A percentile compares a stretch with the other conserved stretches of the same genome.
These are phyloP conservation scores for Nannochloris sp. DNA, from an alignment of 139 green algal species.

Conservation along the genomic window DNA sequence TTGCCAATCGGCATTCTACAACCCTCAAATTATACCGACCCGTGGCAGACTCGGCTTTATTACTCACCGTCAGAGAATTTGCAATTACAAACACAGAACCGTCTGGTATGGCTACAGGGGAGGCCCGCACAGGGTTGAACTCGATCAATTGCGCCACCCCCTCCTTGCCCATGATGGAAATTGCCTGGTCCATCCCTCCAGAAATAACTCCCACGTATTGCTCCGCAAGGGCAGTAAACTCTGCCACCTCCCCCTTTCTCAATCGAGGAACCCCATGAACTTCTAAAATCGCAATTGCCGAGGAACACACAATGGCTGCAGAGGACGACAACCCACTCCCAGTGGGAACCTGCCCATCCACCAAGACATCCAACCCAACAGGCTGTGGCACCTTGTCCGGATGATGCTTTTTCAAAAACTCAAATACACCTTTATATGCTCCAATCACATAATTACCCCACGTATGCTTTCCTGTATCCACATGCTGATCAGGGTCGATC, in stretches of 20 bases:
- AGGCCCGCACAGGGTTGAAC: slow-evolving; percentile 67
- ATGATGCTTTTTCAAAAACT: slow-evolving; percentile 29
- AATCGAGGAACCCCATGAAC: slow-evolving; percentile 25
- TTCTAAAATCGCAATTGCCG: slow-evolving; percentile 66
- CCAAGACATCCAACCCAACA: slow-evolving; percentile 65
- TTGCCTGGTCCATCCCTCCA: slow-evolving; percentile 97
- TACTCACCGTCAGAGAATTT: slow-evolving; percentile 83
- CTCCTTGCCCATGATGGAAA: slow-evolving; percentile 76
- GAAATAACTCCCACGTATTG: slow-evolving; percentile 74
- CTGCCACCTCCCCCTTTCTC: slow-evolving; percentile 59
- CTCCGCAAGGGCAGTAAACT: slow-evolving; percentile 69
- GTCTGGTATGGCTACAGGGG: slow-evolving; percentile 70
- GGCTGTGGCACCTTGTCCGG: slow-evolving; percentile 18
- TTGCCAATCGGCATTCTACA: slow-evolving; percentile 82
- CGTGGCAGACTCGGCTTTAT: slow-evolving; percentile 83
- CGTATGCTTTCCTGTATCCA: slow-evolving; percentile 68
- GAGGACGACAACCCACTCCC: slow-evolving; percentile 81
- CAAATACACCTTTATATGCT: slow-evolving; percentile 87
- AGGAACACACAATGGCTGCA: slow-evolving; percentile 79
- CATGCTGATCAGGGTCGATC: slow-evolving; percentile 64
- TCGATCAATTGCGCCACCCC: slow-evolving; percentile 66
- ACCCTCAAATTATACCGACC: slow-evolving; percentile 90
- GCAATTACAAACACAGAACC: slow-evolving; percentile 85
- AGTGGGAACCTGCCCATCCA: slow-evolving; percentile 78
- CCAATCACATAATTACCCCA: slow-evolving; percentile 93